Evolutionary conservation across 2,329 filamentous ascomycete species (phyloP).

Genomic region (Cladosporium velox): DNA sequence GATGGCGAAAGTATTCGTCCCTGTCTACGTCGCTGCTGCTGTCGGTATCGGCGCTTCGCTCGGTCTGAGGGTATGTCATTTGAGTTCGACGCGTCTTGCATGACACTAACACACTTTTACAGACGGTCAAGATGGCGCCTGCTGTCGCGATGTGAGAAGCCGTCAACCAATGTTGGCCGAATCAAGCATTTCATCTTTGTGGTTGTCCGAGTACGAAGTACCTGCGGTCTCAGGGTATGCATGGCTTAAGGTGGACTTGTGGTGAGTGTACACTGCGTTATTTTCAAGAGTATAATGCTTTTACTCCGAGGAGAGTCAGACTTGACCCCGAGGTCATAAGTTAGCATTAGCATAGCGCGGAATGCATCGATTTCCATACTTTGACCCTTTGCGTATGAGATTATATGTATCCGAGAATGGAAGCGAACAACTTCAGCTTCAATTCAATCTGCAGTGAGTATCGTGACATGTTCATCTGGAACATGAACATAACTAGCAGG

Average conservation of each 20-base stretch:
- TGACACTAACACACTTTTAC: background rate
- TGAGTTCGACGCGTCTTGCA: background rate
- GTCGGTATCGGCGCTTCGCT: constrained; percentile 11
- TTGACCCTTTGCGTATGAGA: background rate
- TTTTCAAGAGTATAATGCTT: background rate
- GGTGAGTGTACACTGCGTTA: background rate
- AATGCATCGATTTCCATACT: background rate
- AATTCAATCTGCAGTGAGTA: background rate
- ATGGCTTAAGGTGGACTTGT: background rate
- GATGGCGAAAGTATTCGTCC: constrained; percentile 9
- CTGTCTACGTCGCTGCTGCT: constrained; percentile 5
- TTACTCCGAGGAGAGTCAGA: background rate
- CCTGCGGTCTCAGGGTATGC: background rate
- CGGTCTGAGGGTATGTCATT: constrained; percentile 11
- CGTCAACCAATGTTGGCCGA: background rate
- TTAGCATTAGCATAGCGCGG: background rate
- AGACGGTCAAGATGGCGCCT: background rate
- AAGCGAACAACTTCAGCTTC: background rate
- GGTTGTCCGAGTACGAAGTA: background rate
- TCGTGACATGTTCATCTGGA: background rate
- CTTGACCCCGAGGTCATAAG: background rate
- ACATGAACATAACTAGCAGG: background rate
- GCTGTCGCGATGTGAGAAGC: background rate
- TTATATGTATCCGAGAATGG: background rate
- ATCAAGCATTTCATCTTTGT: background rate